Evolutionary conservation across 306 rosid genomes (phyloP), one percentile per base, ranked within the genome.

Genomic region (Pyrus communis): DNA sequence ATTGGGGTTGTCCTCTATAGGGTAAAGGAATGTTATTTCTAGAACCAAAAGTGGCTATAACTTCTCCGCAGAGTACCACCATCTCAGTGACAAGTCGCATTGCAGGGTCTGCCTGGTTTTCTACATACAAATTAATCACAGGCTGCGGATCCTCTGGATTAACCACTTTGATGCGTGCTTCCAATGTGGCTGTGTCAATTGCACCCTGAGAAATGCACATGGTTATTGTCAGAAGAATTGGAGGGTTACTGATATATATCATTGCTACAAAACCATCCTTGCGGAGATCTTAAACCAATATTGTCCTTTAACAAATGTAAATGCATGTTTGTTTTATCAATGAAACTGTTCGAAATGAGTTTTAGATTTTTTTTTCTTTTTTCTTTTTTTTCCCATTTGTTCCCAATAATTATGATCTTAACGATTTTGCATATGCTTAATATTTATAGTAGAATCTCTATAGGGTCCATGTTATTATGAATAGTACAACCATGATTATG

Each of bases 61-160:
- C 99, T 86, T 96, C 99, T 22, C 99, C 97, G 74, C 98, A 96
- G 57, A 96, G 97, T 77, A 93, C 74, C 99, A 96, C 93, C 97
- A 96, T 96, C 84, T 96, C 99, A 73, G 91, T 80, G 82, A 96
- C 99, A 80, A 96, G 86, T 83, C 91, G 88, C 99, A 96, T 93
- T 58, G 98, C 96, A 75, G 96, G 96, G 75, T 92, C 96, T 35
- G 94, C 96, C 79, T 96, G 99, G 84, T 89, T 93, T 86, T 96
- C 99, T 63, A 96, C 98, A 57, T 92, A 92, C 77, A 96, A 85
- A 77, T 87, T 96, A 54, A 96, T 84, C 71, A 81, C 79, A 59
- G 99, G 98, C 76, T 92, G 93, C 22, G 86, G 93, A 86, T 87
- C 93, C 64, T 88, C 96, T 40, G 97, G 90, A 75, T 89, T 96